phyloP scores from a whole-genome alignment of 768 basidiomycete species.

The Lentinula sp. region DNA sequence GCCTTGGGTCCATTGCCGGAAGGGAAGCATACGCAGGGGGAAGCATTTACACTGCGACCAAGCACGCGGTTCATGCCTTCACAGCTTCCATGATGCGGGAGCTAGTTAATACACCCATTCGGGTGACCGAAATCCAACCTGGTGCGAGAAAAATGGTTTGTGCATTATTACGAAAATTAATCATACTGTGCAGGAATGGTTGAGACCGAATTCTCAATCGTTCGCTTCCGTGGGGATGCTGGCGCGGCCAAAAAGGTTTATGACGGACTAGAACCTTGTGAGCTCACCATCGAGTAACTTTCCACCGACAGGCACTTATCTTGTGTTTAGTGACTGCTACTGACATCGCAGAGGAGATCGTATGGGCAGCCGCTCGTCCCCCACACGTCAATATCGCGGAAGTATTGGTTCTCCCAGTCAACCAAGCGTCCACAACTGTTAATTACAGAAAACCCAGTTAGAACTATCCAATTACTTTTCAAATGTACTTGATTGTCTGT shows the following conservation, averaged over 20 bases:
- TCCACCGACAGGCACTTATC: background rate
- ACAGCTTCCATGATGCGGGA: slow-evolving; percentile 77
- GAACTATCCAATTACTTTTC: background rate
- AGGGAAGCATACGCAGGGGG: slow-evolving; percentile 87
- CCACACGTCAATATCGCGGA: slow-evolving; percentile 91
- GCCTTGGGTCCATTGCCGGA: slow-evolving; percentile 91
- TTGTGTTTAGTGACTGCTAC: slow-evolving; percentile 57
- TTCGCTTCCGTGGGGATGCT: slow-evolving; percentile 85
- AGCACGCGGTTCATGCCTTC: slow-evolving; percentile 83
- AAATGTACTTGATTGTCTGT: background rate
- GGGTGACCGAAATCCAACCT: slow-evolving; percentile 93
- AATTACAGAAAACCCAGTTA: slow-evolving; percentile 42
- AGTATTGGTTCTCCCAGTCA: slow-evolving; percentile 69
- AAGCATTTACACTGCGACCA: slow-evolving; percentile 89
- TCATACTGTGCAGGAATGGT: slow-evolving; percentile 55
- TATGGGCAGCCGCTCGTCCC: slow-evolving; percentile 91
- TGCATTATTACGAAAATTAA: slow-evolving; percentile 8
- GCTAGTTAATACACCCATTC: slow-evolving; percentile 86
- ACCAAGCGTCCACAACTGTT: slow-evolving; percentile 68
- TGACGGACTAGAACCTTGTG: slow-evolving; percentile 80
- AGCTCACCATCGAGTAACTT: slow-evolving; percentile 22
- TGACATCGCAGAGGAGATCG: slow-evolving; percentile 96
- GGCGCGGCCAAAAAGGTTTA: slow-evolving; percentile 85
- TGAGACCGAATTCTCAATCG: slow-evolving; percentile 88
- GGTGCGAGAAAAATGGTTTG: slow-evolving; percentile 35